Evolutionary conservation across 2,329 filamentous ascomycete species (phyloP).

Genomic region (Celoporthe dispersa): DNA sequence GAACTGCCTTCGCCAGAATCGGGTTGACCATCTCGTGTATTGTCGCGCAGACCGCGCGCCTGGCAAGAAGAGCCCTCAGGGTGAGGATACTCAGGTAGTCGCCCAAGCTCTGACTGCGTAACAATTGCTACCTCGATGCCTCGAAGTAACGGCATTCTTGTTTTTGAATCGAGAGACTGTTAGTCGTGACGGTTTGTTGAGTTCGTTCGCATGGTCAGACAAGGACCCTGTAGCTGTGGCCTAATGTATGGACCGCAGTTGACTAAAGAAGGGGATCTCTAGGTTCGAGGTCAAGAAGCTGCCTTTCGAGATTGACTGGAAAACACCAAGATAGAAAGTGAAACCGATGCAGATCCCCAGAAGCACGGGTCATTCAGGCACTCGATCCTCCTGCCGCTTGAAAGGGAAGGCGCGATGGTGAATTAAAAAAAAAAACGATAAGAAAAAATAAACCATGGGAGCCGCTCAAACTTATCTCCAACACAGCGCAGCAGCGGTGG

Average conservation of each 20-base stretch:
- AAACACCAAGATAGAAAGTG: neutral
- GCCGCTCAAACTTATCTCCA: neutral
- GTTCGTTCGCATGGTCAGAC: neutral
- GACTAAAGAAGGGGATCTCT: neutral
- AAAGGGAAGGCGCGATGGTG: constrained; percentile 1
- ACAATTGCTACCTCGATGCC: constrained; percentile 53
- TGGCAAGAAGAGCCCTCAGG: constrained; percentile 53
- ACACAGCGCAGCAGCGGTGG: neutral
- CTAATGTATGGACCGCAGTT: neutral
- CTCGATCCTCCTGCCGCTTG: neutral
- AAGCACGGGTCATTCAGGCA: neutral
- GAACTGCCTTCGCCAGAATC: constrained; percentile 11
- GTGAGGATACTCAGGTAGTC: constrained; percentile 59
- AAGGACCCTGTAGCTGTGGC: neutral
- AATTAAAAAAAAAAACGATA: neutral
- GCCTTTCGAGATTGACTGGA: neutral
- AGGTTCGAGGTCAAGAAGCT: neutral
- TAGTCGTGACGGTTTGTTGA: neutral
- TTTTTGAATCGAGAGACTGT: too few species aligned
- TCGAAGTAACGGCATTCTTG: constrained; percentile 53
- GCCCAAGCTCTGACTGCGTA: constrained; percentile 41
- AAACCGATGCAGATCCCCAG: neutral
- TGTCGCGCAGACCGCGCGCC: constrained; percentile 35
- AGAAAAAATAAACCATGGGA: neutral
- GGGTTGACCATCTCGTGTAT: constrained; percentile 20